A percentile compares a stretch with the other conserved stretches of the same genome.
Conservation (phyloP, 2,329 filamentous ascomycete species). For the Xylaria polymorpha region DNA sequence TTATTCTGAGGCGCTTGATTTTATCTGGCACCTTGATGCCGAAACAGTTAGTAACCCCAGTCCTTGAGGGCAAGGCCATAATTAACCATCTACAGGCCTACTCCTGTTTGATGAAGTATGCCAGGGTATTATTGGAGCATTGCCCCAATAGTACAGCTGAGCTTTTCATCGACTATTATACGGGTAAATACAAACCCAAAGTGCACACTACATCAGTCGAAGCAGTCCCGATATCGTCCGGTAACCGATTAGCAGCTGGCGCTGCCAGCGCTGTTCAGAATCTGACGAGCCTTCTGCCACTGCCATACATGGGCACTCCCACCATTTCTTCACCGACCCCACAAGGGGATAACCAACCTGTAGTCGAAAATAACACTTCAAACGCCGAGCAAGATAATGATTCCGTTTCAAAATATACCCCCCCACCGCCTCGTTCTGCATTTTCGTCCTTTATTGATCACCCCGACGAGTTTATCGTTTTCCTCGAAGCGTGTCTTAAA, state of each 20-base stretch:
- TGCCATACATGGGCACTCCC: slow-evolving; percentile 84
- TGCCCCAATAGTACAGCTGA: slow-evolving; percentile 84
- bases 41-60: slow-evolving; percentile 67
- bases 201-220: slow-evolving; percentile 62
- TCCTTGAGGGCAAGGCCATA: not conserved
- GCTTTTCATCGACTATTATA: slow-evolving; percentile 95
- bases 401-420: slow-evolving; percentile 71
- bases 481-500: slow-evolving; percentile 87
- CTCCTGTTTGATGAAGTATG: slow-evolving; percentile 92
- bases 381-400: slow-evolving; percentile 61
- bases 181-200: slow-evolving; percentile 81
- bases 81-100: slow-evolving; percentile 70
- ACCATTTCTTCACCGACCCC: slow-evolving; percentile 65
- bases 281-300: slow-evolving; percentile 81
- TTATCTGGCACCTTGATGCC: slow-evolving; percentile 88
- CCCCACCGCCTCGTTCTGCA: slow-evolving; percentile 85
- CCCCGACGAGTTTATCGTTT: slow-evolving; percentile 88
- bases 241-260: slow-evolving; percentile 62
- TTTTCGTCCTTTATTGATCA: slow-evolving; percentile 98
- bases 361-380: slow-evolving; percentile 65
- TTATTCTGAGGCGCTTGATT: slow-evolving; percentile 88
- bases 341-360: slow-evolving; percentile 61
- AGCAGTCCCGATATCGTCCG: slow-evolving; percentile 53
- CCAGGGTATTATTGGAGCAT: slow-evolving; percentile 88
- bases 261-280: slow-evolving; percentile 86